Evolutionary conservation across 1,139 yeast genomes (phyloP).

Genomic region (Hanseniaspora uvarum): DNA sequence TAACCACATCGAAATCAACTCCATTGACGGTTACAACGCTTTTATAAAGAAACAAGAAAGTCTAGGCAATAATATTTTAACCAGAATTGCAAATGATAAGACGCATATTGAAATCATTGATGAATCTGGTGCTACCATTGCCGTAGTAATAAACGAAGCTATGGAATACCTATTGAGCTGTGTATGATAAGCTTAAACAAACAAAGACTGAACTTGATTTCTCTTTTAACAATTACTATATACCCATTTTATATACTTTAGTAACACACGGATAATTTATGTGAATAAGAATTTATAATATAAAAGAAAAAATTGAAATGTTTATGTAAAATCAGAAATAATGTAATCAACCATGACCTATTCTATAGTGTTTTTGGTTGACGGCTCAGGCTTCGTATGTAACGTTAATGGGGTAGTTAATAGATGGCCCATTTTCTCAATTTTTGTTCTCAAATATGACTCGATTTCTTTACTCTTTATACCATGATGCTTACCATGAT

Average conservation of each 20-base stretch:
- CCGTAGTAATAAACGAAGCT: slow-evolving; percentile 12
- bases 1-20: slow-evolving; percentile 2
- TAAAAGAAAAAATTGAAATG: background rate
- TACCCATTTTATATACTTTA: background rate
- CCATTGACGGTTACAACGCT: slow-evolving; percentile 7
- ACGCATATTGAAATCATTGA: slow-evolving; percentile 11
- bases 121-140: slow-evolving; percentile 9
- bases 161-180: background rate
- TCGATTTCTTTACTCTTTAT: slow-evolving; percentile 78
- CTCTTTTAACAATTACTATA: background rate
- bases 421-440: slow-evolving; percentile 94
- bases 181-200: background rate
- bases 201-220: background rate
- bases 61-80: slow-evolving; percentile 2
- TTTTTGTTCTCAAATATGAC: slow-evolving; percentile 84
- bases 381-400: slow-evolving; percentile 21
- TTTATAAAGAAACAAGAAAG: slow-evolving; percentile 7
- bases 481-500: slow-evolving; percentile 36
- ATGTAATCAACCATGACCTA: no score
- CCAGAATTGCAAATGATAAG: slow-evolving; percentile 10
- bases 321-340: no score
- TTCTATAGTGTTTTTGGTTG: background rate
- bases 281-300: background rate
- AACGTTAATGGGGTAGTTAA: slow-evolving; percentile 48
- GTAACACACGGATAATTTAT: background rate